Percentiles rank a stretch among this genome's conserved stretches.
These are phyloP conservation scores for Bisporella sp. DNA, from an alignment of 2,329 filamentous ascomycete genomes.

Conservation along the genomic window DNA sequence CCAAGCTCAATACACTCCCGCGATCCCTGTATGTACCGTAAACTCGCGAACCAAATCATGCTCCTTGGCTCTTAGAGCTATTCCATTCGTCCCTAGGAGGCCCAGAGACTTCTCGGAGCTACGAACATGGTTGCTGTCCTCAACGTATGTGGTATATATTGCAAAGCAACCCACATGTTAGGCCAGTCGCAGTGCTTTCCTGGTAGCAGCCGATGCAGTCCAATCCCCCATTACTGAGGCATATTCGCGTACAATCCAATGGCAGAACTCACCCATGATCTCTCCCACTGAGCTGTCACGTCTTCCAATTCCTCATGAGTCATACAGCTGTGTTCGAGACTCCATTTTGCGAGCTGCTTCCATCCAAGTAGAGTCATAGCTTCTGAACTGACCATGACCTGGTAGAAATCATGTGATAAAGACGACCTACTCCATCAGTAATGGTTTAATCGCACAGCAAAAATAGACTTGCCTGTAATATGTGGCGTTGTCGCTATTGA, in stretches of 20 bases:
- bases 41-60: too few relatives aligned
- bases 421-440: neutral
- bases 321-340: neutral
- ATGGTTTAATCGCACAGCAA: constrained; percentile 5
- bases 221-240: constrained; percentile 10
- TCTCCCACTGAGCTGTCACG: neutral
- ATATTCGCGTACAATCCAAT: neutral
- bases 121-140: too few relatives aligned
- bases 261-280: neutral
- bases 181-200: too few relatives aligned
- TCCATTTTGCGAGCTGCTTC: neutral
- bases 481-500: constrained; percentile 20
- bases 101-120: too few relatives aligned
- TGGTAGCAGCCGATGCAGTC: constrained; percentile 4
- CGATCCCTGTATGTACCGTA: too few relatives aligned
- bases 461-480: constrained; percentile 52
- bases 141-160: too few relatives aligned
- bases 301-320: neutral
- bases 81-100: too few relatives aligned
- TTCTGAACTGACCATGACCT: neutral
- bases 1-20: too few relatives aligned
- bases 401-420: neutral
- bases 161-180: too few relatives aligned
- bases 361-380: neutral
- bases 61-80: too few relatives aligned